Evolutionary conservation across 768 basidiomycete species (phyloP).

Genomic region (Tylopilus rubrobrunneus): DNA sequence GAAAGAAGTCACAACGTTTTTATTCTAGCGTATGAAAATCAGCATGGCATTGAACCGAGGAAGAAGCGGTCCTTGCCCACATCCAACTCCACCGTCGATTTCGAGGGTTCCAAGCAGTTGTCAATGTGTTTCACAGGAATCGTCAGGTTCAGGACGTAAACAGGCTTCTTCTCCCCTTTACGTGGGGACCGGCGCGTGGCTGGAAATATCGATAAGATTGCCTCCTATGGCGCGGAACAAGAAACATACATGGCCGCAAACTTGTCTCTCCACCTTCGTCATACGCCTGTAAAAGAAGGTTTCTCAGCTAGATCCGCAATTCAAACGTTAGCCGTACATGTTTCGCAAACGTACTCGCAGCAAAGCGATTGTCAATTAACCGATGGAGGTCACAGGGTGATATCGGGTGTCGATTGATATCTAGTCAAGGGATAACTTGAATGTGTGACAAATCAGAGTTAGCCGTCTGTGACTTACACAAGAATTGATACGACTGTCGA

Average conservation of each 20-base stretch:
- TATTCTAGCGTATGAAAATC: constrained; percentile 44
- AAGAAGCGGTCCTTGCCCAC: constrained; percentile 37
- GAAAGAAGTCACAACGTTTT: constrained; percentile 49
- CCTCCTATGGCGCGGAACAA: constrained; percentile 8
- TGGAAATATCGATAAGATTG: constrained; percentile 25
- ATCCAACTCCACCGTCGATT: constrained; percentile 61
- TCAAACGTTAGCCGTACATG: constrained; percentile 42
- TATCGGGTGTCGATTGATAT: constrained; percentile 76
- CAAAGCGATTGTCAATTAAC: constrained; percentile 61
- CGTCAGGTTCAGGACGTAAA: constrained; percentile 77
- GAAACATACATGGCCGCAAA: constrained; percentile 18
- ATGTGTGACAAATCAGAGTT: constrained; percentile 1
- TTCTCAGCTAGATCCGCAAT: constrained; percentile 3
- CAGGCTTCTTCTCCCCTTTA: constrained; percentile 72
- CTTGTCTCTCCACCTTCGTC: constrained; percentile 58
- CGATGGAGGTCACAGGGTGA: constrained; percentile 63
- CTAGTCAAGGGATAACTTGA: constrained; percentile 35
- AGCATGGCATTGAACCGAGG: constrained; percentile 8
- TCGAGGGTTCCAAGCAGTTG: constrained; percentile 77
- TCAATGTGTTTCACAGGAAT: constrained; percentile 68
- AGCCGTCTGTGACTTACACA: constrained; percentile 54
- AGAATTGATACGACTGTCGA: constrained; percentile 73
- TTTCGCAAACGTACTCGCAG: constrained; percentile 68
- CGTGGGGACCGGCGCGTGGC: constrained; percentile 69
- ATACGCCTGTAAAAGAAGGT: constrained; percentile 48